Evolutionary conservation across 2,329 filamentous ascomycete species (phyloP).

Genomic region (Pyrenochaeta sp.): DNA sequence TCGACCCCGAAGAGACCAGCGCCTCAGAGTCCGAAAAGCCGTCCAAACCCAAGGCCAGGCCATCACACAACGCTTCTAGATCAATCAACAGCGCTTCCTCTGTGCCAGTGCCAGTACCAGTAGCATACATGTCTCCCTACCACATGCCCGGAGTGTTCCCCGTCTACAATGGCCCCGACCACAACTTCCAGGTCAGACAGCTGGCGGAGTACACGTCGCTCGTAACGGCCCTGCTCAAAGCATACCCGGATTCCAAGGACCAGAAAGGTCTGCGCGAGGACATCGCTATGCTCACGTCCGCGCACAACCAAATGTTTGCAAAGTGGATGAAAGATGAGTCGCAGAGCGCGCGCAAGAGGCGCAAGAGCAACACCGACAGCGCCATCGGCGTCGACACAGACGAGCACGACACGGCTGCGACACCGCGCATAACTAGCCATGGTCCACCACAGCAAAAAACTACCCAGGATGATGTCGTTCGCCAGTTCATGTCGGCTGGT

Average conservation of each 20-base stretch:
- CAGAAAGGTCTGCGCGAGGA: slow-evolving; percentile 22
- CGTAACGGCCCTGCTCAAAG: slow-evolving; percentile 22
- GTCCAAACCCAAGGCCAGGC: too few relatives aligned
- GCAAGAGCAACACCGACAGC: background rate
- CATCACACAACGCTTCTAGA: too few relatives aligned
- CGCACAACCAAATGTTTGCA: slow-evolving; percentile 20
- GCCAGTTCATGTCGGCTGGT: slow-evolving; percentile 15
- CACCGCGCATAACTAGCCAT: too few relatives aligned
- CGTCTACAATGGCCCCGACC: slow-evolving; percentile 12
- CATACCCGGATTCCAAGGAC: slow-evolving; percentile 21
- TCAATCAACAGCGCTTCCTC: too few relatives aligned
- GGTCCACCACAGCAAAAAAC: background rate
- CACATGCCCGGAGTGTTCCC: too few relatives aligned
- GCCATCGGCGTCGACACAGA: background rate
- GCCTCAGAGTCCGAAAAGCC: slow-evolving; percentile 6
- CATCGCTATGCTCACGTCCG: slow-evolving; percentile 21
- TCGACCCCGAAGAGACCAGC: slow-evolving; percentile 11
- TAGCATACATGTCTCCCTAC: too few relatives aligned
- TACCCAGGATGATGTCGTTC: slow-evolving; percentile 15
- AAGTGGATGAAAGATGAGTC: slow-evolving; percentile 21
- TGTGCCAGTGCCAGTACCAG: too few relatives aligned
- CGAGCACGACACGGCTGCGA: too few relatives aligned
- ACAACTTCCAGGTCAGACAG: slow-evolving; percentile 7
- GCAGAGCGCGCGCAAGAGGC: slow-evolving; percentile 3
- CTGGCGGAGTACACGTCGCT: slow-evolving; percentile 24